phyloP scores from a whole-genome alignment of 1,139 yeast species.

The Scheffersomyces segobiensis region DNA sequence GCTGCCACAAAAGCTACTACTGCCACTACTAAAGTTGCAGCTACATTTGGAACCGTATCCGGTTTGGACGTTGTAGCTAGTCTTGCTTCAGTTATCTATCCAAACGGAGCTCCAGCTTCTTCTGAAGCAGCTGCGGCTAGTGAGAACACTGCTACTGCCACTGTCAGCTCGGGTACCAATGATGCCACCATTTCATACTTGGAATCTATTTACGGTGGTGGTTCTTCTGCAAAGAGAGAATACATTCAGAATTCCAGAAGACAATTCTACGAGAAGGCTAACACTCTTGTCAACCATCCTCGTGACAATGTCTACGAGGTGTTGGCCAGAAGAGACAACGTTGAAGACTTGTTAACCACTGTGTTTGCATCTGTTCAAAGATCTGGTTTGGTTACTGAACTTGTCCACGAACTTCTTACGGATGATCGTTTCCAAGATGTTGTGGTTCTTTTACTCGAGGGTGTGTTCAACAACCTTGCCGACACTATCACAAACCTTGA shows the following conservation, averaged over 20 bases:
- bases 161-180: not conserved
- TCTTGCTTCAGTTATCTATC: not conserved
- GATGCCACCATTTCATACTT: not conserved
- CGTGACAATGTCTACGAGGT: not conserved
- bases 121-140: not conserved
- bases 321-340: constrained; percentile 30
- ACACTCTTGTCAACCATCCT: not conserved
- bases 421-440: constrained; percentile 28
- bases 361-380: constrained; percentile 28
- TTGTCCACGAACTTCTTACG: constrained; percentile 27
- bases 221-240: not conserved
- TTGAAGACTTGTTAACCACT: constrained; percentile 35
- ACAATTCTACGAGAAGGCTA: not conserved
- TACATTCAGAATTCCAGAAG: constrained; percentile 1
- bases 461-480: constrained; percentile 26
- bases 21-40: not conserved
- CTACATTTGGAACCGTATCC: not conserved
- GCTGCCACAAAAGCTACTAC: not conserved
- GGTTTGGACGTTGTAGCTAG: not conserved
- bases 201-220: not conserved
- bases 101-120: not conserved
- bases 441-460: constrained; percentile 26
- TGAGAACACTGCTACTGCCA: not conserved
- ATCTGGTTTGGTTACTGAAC: constrained; percentile 30
- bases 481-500: constrained; percentile 9